Conservation (phyloP, 1,284 basidiomycete genomes). For the Binderoboletus segoi region DNA sequence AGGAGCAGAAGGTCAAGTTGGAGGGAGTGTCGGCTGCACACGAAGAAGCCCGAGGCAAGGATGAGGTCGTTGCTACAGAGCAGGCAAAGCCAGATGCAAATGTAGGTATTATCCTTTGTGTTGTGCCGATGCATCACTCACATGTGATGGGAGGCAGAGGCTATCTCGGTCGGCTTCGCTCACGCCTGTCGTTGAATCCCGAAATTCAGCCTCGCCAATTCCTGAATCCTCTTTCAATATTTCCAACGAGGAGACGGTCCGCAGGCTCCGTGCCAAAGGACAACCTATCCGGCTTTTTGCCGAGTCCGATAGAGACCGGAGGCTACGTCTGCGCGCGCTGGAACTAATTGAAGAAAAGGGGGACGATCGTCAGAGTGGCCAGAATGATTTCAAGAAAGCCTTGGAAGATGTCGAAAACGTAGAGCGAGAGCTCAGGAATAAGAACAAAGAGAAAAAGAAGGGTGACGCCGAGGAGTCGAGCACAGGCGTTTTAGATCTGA, state of each 20-base stretch:
- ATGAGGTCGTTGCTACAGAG: constrained; percentile 13
- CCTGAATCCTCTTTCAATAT: constrained; percentile 81
- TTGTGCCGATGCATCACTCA: constrained; percentile 39
- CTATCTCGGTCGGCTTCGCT: constrained; percentile 43
- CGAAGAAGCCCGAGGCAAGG: constrained; percentile 37
- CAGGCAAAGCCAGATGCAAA: constrained; percentile 29
- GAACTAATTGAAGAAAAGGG: constrained; percentile 93
- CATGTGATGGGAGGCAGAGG: constrained; percentile 49
- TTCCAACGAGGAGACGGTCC: constrained; percentile 89
- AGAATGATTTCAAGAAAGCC: constrained; percentile 95
- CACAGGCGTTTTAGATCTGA: constrained; percentile 71
- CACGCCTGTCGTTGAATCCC: constrained; percentile 39
- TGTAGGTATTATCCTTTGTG: constrained; percentile 43
- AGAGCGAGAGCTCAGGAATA: constrained; percentile 69
- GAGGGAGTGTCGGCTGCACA: constrained; percentile 44
- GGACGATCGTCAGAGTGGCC: constrained; percentile 72
- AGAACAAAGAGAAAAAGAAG: constrained; percentile 68
- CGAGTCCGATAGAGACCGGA: constrained; percentile 91
- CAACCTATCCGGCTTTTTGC: constrained; percentile 96
- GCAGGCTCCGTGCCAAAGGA: constrained; percentile 86
- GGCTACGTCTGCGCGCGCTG: constrained; percentile 86
- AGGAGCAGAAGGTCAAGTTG: constrained; percentile 55
- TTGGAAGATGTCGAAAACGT: constrained; percentile 89
- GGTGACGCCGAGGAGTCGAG: constrained; percentile 52
- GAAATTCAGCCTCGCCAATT: constrained; percentile 49